Percentiles rank a stretch among this genome's conserved stretches.
Conservation (phyloP, 305 asterid species). For the Lippia alba region DNA sequence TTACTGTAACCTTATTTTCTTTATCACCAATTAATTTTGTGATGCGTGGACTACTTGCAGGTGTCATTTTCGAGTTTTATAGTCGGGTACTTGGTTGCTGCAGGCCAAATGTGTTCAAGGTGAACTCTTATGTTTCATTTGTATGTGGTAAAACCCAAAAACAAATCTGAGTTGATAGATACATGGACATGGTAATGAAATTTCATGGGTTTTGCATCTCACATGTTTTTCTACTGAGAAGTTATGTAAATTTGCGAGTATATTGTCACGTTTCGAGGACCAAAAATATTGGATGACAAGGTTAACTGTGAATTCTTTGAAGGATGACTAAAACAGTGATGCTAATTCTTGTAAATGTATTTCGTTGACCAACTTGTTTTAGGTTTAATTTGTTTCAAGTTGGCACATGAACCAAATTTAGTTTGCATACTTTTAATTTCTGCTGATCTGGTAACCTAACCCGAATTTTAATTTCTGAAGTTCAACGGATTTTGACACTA, state of each 20-base stretch:
- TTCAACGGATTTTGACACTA: too few species aligned
- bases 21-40: background rate
- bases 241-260: constrained; percentile 2
- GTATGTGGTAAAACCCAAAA: background rate
- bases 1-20: background rate
- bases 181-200: background rate
- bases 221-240: constrained; percentile 3
- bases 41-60: constrained; percentile 48
- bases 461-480: too few species aligned
- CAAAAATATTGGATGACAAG: background rate
- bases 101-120: background rate
- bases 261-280: background rate
- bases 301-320: too few species aligned
- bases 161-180: constrained; percentile 2
- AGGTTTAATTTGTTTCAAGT: too few species aligned
- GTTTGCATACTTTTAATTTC: too few species aligned
- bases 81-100: constrained; percentile 9
- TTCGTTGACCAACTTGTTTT: too few species aligned
- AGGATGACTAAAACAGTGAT: too few species aligned
- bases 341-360: too few species aligned
- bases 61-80: constrained; percentile 77
- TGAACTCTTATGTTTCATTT: constrained; percentile 1
- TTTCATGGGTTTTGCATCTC: constrained; percentile 5
- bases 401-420: too few species aligned
- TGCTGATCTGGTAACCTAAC: too few species aligned